Evolutionary conservation across 441 rosid species (phyloP).

Genomic region (Aleurites moluccanus): DNA sequence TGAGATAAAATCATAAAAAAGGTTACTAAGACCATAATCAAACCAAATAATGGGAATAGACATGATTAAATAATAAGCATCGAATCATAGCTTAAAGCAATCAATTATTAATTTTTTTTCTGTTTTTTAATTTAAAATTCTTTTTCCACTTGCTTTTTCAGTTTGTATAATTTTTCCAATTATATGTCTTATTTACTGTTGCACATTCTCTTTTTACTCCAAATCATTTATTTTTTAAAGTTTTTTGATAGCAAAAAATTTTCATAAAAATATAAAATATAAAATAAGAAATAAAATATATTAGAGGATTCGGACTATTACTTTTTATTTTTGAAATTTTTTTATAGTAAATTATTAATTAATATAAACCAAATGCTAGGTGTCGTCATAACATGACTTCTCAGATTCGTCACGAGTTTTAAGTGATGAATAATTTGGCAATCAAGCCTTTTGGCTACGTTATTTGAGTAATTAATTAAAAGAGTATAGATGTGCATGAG

Average conservation of each 20-base stretch:
- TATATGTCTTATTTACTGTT: too few species aligned
- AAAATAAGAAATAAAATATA: too few species aligned
- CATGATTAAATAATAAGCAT: constrained; percentile 17
- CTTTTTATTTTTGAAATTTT: too few species aligned
- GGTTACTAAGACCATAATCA: background rate
- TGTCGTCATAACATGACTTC: constrained; percentile 9
- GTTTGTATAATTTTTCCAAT: too few species aligned
- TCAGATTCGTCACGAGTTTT: constrained; percentile 13
- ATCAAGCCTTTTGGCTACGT: background rate
- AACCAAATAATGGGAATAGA: constrained; percentile 15
- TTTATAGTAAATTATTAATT: too few species aligned
- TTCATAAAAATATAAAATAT: too few species aligned
- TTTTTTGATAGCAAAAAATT: too few species aligned
- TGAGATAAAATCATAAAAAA: background rate
- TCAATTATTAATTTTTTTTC: background rate
- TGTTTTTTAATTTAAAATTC: background rate
- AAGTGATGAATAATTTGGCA: background rate
- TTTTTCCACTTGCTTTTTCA: constrained; percentile 2
- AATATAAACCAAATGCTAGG: background rate
- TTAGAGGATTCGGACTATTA: too few species aligned
- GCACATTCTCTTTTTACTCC: too few species aligned
- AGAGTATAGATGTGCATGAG: background rate
- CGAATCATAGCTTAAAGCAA: constrained; percentile 24
- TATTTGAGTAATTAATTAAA: background rate
- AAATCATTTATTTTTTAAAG: too few species aligned